Base-by-base conservation (phyloP, 768 basidiomycete genomes). In the Phlegmacium glaucopus region DNA sequence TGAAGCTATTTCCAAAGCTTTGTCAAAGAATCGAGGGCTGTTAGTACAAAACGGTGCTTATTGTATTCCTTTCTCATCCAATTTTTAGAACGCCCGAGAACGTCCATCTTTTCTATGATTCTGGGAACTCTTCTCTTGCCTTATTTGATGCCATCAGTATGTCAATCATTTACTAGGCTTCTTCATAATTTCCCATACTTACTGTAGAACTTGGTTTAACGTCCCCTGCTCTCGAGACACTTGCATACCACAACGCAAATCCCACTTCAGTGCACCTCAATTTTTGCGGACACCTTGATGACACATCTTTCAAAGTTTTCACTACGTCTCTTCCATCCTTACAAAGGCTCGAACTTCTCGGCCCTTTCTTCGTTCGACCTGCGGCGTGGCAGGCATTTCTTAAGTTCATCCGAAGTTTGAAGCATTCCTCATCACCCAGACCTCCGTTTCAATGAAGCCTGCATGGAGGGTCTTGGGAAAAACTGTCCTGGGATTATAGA, bases 141-240 rank as follows among this genome's bases (percentile, higher is more conserved):
- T 67, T 99, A 32, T 94, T 90, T 58, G 96, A 99, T 66, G 87
- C 84, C 35, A 96, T 96, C 0, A 85, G 93, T 95, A 62, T 54
- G 87, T 68, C n/a, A 4, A 32, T 32, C 22, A 42, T 29, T n/a
- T n/a, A n/a, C 15, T 8, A 34, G 8, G 3, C 11, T 5, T 38
- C 10, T n/a, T 13, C 5, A 18, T 17, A 29, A 9, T 42, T 22
- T 15, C 32, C 16, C 1, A 13, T 40, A 18, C 4, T 25, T 28
- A 36, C 39, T 1, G 34, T 11, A 41, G 34, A n/a, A n/a, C 37
- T 39, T 95, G 92, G 83, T 32, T 76, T 99, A 25, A 63, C 75
- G 0, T 75, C 88, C 0, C 69, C 79, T 3, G 85, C 87, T 4
- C 75, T 94, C 37, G 71, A 72, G 32, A 78, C 88, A 0, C 77